These are phyloP conservation scores for Stachybotrys echinatus DNA, from an alignment of 2,329 filamentous ascomycete species.

Conservation along the genomic window DNA sequence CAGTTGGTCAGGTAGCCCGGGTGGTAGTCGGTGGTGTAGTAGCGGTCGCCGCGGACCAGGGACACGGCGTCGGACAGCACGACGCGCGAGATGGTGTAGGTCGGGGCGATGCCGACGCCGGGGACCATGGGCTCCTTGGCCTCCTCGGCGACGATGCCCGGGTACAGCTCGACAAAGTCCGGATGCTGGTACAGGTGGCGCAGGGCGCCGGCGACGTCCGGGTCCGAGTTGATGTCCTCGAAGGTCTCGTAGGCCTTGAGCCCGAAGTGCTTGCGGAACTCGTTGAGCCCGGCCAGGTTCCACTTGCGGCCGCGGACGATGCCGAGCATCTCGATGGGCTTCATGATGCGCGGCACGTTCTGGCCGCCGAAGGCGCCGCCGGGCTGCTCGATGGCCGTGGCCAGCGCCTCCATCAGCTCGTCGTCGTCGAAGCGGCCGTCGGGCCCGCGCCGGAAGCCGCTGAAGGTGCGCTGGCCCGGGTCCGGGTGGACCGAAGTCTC, in stretches of 20 bases:
- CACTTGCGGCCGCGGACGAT: slow-evolving; percentile 73
- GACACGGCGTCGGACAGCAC: slow-evolving; percentile 73
- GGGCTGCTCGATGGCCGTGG: slow-evolving; percentile 68
- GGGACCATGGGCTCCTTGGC: slow-evolving; percentile 69
- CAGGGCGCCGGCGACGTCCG: slow-evolving; percentile 60
- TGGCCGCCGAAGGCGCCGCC: slow-evolving; percentile 68
- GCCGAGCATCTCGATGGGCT: slow-evolving; percentile 72
- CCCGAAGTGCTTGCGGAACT: slow-evolving; percentile 79
- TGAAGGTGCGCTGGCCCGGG: slow-evolving; percentile 64
- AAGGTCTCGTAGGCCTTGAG: slow-evolving; percentile 72
- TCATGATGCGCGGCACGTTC: slow-evolving; percentile 69
- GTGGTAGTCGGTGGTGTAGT: slow-evolving; percentile 75
- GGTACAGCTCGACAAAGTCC: slow-evolving; percentile 76
- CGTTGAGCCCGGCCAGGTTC: slow-evolving; percentile 75
- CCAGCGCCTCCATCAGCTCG: slow-evolving; percentile 66
- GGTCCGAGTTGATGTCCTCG: slow-evolving; percentile 78
- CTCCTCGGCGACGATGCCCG: slow-evolving; percentile 71
- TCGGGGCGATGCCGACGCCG: slow-evolving; percentile 69
- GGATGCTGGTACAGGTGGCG: slow-evolving; percentile 69
- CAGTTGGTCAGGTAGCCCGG: slow-evolving; percentile 74
- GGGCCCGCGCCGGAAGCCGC: slow-evolving; percentile 54
- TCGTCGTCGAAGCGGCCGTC: slow-evolving; percentile 72
- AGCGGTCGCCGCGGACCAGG: slow-evolving; percentile 72
- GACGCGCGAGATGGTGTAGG: slow-evolving; percentile 71
- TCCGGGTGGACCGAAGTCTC: slow-evolving; percentile 58